Percentiles rank a stretch among this genome's conserved stretches.
Evolutionary conservation across 2,329 filamentous ascomycete genomes (phyloP).

Genomic region (Colletotrichum filicis): DNA sequence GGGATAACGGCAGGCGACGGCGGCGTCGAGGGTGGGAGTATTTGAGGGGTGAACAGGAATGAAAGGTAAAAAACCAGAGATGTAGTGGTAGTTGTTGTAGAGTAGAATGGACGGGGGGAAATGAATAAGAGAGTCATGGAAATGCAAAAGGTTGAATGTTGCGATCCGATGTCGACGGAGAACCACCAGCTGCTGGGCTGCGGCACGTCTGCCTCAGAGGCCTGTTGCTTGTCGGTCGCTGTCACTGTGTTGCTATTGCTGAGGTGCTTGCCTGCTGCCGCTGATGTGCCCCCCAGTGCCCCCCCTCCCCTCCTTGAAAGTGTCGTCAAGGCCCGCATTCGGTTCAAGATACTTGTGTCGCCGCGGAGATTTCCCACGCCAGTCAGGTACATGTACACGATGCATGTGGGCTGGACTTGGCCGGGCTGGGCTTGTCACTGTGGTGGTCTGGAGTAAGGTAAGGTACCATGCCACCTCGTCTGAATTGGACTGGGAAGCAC

Average conservation of each 20-base stretch:
- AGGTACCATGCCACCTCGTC: slow-evolving; percentile 18
- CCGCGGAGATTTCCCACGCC: neutral
- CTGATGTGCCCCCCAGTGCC: neutral
- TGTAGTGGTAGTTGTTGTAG: slow-evolving; percentile 9
- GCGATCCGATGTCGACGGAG: slow-evolving; percentile 27
- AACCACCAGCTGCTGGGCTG: slow-evolving; percentile 14
- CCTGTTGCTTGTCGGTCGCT: slow-evolving; percentile 19
- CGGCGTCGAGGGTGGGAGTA: neutral
- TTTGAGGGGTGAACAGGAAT: neutral
- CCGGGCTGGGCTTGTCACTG: neutral
- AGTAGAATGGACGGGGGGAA: slow-evolving; percentile 19
- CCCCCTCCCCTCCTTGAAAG: neutral
- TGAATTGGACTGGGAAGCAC: neutral
- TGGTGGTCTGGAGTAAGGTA: neutral
- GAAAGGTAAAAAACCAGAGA: slow-evolving; percentile 22
- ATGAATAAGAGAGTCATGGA: slow-evolving; percentile 17
- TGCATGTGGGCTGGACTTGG: neutral
- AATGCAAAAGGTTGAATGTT: slow-evolving; percentile 30
- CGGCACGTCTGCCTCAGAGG: slow-evolving; percentile 34
- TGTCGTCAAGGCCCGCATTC: slow-evolving; percentile 1
- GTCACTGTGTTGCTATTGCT: neutral
- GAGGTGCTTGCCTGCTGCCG: neutral
- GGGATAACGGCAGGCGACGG: neutral
- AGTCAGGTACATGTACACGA: neutral
- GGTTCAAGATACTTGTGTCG: neutral